Evolutionary conservation across 495 filamentous ascomycete genomes (phyloP).

Genomic region (Trichoderma gamsii): DNA sequence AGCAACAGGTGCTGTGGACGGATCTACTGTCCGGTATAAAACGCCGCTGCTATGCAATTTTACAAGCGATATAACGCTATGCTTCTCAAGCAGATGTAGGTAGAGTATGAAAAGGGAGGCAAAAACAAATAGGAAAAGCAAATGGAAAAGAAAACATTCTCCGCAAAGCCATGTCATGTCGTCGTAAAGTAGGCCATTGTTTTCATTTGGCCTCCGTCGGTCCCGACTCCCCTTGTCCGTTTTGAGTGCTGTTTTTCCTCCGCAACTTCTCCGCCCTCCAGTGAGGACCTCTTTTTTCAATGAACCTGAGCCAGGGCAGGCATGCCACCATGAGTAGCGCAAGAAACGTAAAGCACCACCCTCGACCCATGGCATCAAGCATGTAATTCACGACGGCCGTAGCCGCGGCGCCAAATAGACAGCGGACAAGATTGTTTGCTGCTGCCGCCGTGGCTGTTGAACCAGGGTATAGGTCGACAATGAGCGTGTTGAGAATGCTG

Average conservation of each 20-base stretch:
- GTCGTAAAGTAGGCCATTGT: background rate
- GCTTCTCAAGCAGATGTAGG: background rate
- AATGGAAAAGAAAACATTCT: background rate
- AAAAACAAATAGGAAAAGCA: background rate
- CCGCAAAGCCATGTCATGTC: background rate
- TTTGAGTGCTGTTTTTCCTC: constrained; percentile 6
- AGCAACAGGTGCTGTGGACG: background rate
- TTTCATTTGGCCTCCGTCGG: background rate
- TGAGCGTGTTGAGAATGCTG: constrained; percentile 41
- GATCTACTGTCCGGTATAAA: background rate
- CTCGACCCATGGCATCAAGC: constrained; percentile 36
- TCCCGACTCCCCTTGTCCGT: background rate
- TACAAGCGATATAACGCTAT: background rate
- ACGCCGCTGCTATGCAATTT: background rate
- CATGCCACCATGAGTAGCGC: constrained; percentile 32
- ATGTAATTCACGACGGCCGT: constrained; percentile 40
- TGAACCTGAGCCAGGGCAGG: constrained; percentile 33
- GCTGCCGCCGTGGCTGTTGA: constrained; percentile 44
- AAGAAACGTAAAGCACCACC: constrained; percentile 45
- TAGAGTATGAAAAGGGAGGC: too few relatives aligned
- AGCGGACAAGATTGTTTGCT: constrained; percentile 43
- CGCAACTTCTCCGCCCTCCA: constrained; percentile 38
- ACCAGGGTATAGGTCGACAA: constrained; percentile 42
- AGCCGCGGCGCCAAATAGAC: constrained; percentile 37
- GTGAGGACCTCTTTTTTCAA: constrained; percentile 33